Evolutionary conservation across 805 yeast genomes (phyloP).

Genomic region (Candida odintsovae): DNA sequence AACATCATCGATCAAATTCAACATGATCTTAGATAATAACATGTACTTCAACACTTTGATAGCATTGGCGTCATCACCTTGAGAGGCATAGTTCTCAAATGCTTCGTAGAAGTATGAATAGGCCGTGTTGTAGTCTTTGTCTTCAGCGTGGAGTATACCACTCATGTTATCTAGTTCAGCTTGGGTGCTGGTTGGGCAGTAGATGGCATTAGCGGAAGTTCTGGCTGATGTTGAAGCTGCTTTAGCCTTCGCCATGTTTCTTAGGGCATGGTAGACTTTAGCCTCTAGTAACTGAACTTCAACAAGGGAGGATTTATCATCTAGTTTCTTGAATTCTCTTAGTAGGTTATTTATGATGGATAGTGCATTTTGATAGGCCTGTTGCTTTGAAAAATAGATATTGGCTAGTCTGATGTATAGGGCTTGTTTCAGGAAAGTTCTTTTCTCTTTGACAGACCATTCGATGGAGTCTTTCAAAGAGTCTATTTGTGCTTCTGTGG

Average conservation of each 20-base stretch:
- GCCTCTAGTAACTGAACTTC: slow-evolving; percentile 93
- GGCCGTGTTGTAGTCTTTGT: slow-evolving; percentile 93
- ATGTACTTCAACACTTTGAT: slow-evolving; percentile 84
- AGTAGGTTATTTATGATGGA: slow-evolving; percentile 65
- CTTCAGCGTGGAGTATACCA: slow-evolving; percentile 94
- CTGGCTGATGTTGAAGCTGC: slow-evolving; percentile 94
- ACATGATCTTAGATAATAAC: slow-evolving; percentile 90
- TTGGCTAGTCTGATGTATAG: slow-evolving; percentile 79
- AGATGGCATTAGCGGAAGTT: slow-evolving; percentile 95
- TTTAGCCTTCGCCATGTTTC: slow-evolving; percentile 85
- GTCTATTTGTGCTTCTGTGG: slow-evolving; percentile 63
- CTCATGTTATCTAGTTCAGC: slow-evolving; percentile 94
- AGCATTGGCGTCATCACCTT: slow-evolving; percentile 56
- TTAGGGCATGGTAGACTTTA: slow-evolving; percentile 82
- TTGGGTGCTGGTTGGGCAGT: slow-evolving; percentile 88
- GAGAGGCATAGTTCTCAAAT: slow-evolving; percentile 75
- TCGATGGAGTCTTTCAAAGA: slow-evolving; percentile 76
- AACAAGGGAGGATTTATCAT: slow-evolving; percentile 90
- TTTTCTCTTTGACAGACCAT: slow-evolving; percentile 80
- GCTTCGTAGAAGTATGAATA: slow-evolving; percentile 93
- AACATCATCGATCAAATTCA: slow-evolving; percentile 80
- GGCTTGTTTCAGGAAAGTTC: slow-evolving; percentile 84
- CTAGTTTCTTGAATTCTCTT: slow-evolving; percentile 85
- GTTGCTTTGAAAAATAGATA: slow-evolving; percentile 59
- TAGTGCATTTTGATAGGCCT: slow-evolving; percentile 62